Base-by-base conservation (phyloP, 2,329 filamentous ascomycete species). In the Epichloe typhina region DNA sequence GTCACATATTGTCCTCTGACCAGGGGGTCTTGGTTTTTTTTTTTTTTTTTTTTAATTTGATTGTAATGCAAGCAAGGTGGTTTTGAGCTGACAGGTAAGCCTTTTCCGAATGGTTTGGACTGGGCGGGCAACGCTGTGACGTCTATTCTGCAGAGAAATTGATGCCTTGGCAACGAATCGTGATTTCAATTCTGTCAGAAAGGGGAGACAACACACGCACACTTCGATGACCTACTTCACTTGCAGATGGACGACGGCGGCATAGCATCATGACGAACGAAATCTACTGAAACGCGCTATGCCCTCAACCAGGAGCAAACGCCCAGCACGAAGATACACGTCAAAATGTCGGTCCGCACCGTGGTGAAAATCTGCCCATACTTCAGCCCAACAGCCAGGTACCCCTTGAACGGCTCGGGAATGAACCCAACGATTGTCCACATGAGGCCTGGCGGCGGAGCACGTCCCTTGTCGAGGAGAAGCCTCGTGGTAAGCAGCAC, bases 321-420 rank as follows among this genome's bases (percentile, higher is more conserved):
- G 12, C 84, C 86, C 55, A 91, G 65, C 48, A 90, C 83, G 66
- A 90, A 91, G 8, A 90, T 76, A 53, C 85, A 80, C 2, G 85
- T 79, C 70, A 89, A 72, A n/a, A 86, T 80, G 64, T 91, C 86
- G 35, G 74, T 75, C 61, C 83, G 76, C 23, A 90, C 79, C 4
- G 84, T 87, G 50, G 75, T 78, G 57, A 84, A 84, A 50, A 90
- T 86, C 63, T 83, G 77, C 17, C 75, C 75, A 63, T 89, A 90
- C 55, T 81, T 71, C 60, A 84, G 70, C 38, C 72, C 72, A 31
- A 83, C 71, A 59, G 75, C 72, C 19, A 86, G 64, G 60, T 83
- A 85, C 4, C 77, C 75, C 59, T 73, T 77, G 50, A 79, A 75
- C 1, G 79, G 79, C 57, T 77, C 74, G 2, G 86, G 86, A 56